Evolutionary conservation across 495 filamentous ascomycete genomes (phyloP).

Genomic region (Pseudevernia furfuracea): DNA sequence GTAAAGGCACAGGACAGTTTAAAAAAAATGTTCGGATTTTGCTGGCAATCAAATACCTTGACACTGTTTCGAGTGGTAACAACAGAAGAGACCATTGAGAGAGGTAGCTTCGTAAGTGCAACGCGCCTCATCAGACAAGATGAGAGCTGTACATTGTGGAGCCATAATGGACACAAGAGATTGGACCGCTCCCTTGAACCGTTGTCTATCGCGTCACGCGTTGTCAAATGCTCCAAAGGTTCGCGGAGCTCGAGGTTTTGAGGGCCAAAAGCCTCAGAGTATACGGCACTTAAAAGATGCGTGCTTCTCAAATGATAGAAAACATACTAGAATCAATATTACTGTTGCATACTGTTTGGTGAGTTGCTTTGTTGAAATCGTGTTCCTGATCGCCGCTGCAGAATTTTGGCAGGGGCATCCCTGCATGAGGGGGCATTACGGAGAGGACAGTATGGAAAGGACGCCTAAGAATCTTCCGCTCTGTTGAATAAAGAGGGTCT

Average conservation of each 20-base stretch:
- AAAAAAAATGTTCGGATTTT: no score
- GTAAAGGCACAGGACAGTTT: neutral
- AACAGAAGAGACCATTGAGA: slow-evolving; percentile 41
- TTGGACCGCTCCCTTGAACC: neutral
- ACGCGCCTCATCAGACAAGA: slow-evolving; percentile 34
- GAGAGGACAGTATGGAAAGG: no score
- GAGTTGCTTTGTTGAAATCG: no score
- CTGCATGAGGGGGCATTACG: no score
- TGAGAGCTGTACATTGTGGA: slow-evolving; percentile 34
- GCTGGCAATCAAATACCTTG: slow-evolving; percentile 24
- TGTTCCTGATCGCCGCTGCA: no score
- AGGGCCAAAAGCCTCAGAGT: neutral
- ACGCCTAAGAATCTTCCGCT: no score
- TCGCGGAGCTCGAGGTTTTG: neutral
- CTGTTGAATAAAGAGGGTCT: no score
- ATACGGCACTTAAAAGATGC: neutral
- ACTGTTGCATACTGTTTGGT: no score
- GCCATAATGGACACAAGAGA: neutral
- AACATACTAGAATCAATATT: no score
- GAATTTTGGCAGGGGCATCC: no score
- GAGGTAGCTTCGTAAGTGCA: slow-evolving; percentile 35
- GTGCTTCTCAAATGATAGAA: no score
- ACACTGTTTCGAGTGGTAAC: slow-evolving; percentile 40
- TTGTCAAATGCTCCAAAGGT: neutral
- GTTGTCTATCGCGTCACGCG: neutral